Conservation (phyloP, 257 asterid species). For the Nemophila menziesii region DNA sequence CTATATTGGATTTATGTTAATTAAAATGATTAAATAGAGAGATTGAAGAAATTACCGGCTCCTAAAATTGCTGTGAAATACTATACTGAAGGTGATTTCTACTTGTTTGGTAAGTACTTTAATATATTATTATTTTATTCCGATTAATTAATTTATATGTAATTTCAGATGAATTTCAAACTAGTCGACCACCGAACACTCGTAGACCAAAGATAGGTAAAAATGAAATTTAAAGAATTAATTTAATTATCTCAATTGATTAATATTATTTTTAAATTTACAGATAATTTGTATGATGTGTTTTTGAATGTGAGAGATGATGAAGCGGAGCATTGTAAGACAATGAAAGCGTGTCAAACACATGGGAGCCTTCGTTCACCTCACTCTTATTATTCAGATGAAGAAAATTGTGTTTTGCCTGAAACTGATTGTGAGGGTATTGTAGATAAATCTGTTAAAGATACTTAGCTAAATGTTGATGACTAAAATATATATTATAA, state of each 20-base stretch:
- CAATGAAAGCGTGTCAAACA: slow-evolving; percentile 94
- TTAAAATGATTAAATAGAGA: no score
- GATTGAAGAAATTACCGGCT: slow-evolving; percentile 61
- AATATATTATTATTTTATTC: no score
- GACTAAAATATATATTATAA: no score
- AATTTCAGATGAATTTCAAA: slow-evolving; percentile 81
- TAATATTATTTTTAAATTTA: neutral
- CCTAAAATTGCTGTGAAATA: slow-evolving; percentile 67
- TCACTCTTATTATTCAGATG: slow-evolving; percentile 42
- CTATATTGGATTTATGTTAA: no score
- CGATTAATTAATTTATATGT: neutral
- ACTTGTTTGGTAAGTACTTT: slow-evolving; percentile 70
- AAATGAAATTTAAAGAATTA: neutral
- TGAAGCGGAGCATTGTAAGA: slow-evolving; percentile 97
- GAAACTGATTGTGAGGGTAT: slow-evolving; percentile 65
- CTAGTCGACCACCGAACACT: slow-evolving; percentile 62
- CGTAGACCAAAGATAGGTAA: slow-evolving; percentile 88
- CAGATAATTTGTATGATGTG: slow-evolving; percentile 84
- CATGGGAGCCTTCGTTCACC: slow-evolving; percentile 88
- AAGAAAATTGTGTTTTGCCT: slow-evolving; percentile 25
- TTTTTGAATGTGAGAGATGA: slow-evolving; percentile 82
- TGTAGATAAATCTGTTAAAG: slow-evolving; percentile 52
- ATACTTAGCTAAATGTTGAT: no score
- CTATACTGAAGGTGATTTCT: slow-evolving; percentile 81
- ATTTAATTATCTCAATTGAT: neutral